Evolutionary conservation across 2,329 filamentous ascomycete genomes (phyloP).

Genomic region (Penicillium sp.): DNA sequence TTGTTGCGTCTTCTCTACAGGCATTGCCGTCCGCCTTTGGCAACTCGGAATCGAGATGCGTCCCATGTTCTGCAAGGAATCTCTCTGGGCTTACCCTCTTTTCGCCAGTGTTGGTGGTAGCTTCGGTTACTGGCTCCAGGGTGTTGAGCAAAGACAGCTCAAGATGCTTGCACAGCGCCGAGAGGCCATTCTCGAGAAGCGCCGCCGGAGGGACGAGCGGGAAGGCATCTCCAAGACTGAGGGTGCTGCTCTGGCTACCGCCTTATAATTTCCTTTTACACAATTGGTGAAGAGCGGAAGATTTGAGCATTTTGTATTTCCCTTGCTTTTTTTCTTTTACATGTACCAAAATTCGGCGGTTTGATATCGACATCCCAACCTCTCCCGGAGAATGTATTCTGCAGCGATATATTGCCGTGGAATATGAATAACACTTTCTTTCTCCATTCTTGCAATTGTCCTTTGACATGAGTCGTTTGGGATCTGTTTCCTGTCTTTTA

Average conservation of each 20-base stretch:
- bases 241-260: constrained; percentile 40
- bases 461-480: background rate
- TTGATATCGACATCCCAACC: constrained; percentile 29
- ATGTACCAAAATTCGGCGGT: constrained; percentile 40
- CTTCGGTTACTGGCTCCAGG: constrained; percentile 97
- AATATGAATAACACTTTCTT: constrained; percentile 19
- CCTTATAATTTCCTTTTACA: constrained; percentile 35
- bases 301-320: constrained; percentile 25
- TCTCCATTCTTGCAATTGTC: background rate
- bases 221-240: constrained; percentile 54
- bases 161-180: constrained; percentile 78
- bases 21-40: constrained; percentile 89
- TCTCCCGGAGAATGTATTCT: constrained; percentile 15
- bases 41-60: constrained; percentile 99
- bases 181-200: constrained; percentile 83
- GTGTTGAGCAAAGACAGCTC: constrained; percentile 82
- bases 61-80: constrained; percentile 82
- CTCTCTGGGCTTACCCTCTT: constrained; percentile 88
- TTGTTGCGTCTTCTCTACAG: constrained; percentile 52
- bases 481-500: background rate
- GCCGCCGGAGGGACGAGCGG: constrained; percentile 73
- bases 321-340: constrained; percentile 21
- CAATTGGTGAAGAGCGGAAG: constrained; percentile 15
- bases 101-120: constrained; percentile 84
- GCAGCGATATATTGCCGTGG: constrained; percentile 19